Conservation (phyloP, 805 yeast genomes). For the Zygotorulaspora danielsina region DNA sequence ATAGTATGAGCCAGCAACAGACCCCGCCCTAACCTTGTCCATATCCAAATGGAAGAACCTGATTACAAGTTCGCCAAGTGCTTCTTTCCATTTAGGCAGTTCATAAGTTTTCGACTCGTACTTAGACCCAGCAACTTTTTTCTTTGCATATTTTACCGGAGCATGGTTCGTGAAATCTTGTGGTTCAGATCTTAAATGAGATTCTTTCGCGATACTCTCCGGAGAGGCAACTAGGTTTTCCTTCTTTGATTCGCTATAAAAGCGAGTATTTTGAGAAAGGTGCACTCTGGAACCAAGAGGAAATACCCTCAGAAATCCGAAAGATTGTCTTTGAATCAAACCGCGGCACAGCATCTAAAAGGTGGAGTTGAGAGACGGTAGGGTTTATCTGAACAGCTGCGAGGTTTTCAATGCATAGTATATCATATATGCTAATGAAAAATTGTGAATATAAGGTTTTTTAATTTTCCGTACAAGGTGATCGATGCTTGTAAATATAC, state of each 20-base stretch:
- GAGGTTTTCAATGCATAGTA: too few species aligned
- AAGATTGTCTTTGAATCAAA: slow-evolving; percentile 4
- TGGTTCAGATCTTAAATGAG: slow-evolving; percentile 24
- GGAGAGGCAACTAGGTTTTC: slow-evolving; percentile 22
- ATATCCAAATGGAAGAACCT: slow-evolving; percentile 68
- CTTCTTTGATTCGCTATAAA: slow-evolving; percentile 5
- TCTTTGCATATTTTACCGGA: slow-evolving; percentile 34
- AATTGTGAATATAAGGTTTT: background rate
- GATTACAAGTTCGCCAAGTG: slow-evolving; percentile 62
- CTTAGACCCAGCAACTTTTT: slow-evolving; percentile 38
- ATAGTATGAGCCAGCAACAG: slow-evolving; percentile 86
- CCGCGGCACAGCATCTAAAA: slow-evolving; percentile 4
- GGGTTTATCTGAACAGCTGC: too few species aligned
- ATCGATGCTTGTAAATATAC: too few species aligned
- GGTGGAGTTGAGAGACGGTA: background rate
- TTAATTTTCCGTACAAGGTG: background rate
- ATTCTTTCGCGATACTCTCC: slow-evolving; percentile 23
- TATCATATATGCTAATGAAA: background rate
- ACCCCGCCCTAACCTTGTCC: slow-evolving; percentile 90
- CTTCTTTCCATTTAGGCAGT: slow-evolving; percentile 48
- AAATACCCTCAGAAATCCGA: slow-evolving; percentile 3
- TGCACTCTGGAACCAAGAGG: slow-evolving; percentile 5
- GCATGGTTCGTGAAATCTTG: slow-evolving; percentile 28
- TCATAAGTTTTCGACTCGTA: slow-evolving; percentile 38
- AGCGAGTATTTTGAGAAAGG: slow-evolving; percentile 6